Evolutionary conservation across 2,329 filamentous ascomycete genomes (phyloP).

Genomic region (Fusarium pininemorale): DNA sequence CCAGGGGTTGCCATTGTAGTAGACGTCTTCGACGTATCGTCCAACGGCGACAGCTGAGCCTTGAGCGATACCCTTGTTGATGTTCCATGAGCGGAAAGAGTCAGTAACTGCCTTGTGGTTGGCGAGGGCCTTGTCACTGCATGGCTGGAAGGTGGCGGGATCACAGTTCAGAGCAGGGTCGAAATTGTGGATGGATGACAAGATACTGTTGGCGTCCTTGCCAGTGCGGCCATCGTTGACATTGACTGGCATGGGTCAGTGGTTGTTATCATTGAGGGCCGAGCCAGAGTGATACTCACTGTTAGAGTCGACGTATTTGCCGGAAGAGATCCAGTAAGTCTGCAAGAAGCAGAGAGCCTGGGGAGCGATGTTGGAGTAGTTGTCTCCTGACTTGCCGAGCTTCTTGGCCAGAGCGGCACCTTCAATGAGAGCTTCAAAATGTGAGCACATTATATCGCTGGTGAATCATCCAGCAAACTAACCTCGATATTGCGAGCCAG

Average conservation of each 20-base stretch:
- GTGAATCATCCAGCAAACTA: constrained; percentile 31
- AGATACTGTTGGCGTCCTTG: constrained; percentile 76
- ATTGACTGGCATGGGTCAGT: constrained; percentile 54
- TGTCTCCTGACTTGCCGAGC: constrained; percentile 67
- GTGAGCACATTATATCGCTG: not conserved
- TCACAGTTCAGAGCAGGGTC: constrained; percentile 74
- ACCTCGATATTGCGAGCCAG: constrained; percentile 73
- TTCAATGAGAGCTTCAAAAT: constrained; percentile 63
- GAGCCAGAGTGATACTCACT: constrained; percentile 49
- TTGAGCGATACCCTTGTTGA: constrained; percentile 72
- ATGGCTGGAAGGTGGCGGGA: constrained; percentile 79
- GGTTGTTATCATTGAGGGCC: not conserved
- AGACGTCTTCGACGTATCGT: constrained; percentile 76
- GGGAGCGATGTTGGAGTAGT: constrained; percentile 72
- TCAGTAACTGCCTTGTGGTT: constrained; percentile 82
- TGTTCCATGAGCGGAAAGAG: constrained; percentile 76
- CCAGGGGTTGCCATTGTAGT: constrained; percentile 85
- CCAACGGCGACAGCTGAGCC: constrained; percentile 71
- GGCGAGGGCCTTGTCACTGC: constrained; percentile 72
- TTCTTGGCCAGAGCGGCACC: constrained; percentile 72
- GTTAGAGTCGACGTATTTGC: constrained; percentile 74
- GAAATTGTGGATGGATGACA: constrained; percentile 74
- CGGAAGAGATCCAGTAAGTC: constrained; percentile 72
- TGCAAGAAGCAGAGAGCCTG: constrained; percentile 79
- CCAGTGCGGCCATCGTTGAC: constrained; percentile 69